Base-by-base conservation (phyloP, 2,329 filamentous ascomycete genomes). In the Aspergillus quadrilineatus region DNA sequence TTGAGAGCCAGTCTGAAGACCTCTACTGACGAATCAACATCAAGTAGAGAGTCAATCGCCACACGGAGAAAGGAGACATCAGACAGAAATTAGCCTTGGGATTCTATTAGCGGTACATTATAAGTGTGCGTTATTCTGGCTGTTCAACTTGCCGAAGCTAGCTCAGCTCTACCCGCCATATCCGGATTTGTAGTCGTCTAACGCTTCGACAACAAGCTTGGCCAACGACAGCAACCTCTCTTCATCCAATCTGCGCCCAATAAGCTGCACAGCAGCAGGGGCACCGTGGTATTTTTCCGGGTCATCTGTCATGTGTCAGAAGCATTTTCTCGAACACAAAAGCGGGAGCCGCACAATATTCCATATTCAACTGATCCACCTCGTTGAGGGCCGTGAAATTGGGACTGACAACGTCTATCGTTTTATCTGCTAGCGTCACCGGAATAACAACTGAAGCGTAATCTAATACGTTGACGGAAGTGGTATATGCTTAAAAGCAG, bases 191-290 rank as follows among this genome's bases (percentile, higher is more conserved):
- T 55, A 55, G 37, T 49, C 53, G 30, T 32, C 30, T 39, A 55
- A 50, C 36, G 53, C 46, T 44, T 55, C 39, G 46, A 55, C 46
- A 36, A 55, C 53, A 36, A 50, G 29, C 41, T 55, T 46, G 42
- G 53, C 53, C 17, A 55, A 32, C n/a, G 53, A 55, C 14, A 55
- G 46, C 46, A 55, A 30, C 14, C 53, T 43, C n/a, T 55, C 53
- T 39, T 55, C 53, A 32, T 55, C 53, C 22, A 55, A 30, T 48
- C 53, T 55, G 22, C 53, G 53, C 39, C 46, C 53, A 6, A 55
- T 50, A 30, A 55, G 53, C 26, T 55, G 53, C 30, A 55, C 46
- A 6, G 53, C 53, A 9, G 53, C 53, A 37, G 53, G 53, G 22
- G 53, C 53, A 15, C 53, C 53, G 32, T 55, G 53, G 17, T 55